Conservation (phyloP, 176 grass and related monocot species). For the Microstegium vimineum region DNA sequence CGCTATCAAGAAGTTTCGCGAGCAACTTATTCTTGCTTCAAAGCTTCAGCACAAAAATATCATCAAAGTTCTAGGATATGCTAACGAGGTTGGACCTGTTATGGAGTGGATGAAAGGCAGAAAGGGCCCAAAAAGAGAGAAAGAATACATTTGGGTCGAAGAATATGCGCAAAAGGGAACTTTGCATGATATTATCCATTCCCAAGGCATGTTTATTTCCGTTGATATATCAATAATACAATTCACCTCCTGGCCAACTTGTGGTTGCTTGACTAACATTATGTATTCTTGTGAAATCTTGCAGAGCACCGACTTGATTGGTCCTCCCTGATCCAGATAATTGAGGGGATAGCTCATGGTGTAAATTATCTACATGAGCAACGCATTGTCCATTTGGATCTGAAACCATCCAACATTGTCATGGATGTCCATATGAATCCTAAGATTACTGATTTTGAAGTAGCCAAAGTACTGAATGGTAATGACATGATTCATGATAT, state of each 20-base stretch:
- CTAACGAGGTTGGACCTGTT: background rate
- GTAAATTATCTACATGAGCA: background rate
- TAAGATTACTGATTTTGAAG: background rate
- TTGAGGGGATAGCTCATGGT: background rate
- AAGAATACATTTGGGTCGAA: background rate
- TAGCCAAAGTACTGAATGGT: background rate
- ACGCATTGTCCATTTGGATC: background rate
- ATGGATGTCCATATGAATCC: background rate
- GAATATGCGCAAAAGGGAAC: background rate
- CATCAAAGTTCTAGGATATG: background rate
- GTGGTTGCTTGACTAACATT: too few relatives aligned
- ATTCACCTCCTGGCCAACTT: background rate
- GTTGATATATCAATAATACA: background rate
- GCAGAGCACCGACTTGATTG: background rate
- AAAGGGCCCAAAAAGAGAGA: background rate
- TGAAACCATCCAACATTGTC: background rate
- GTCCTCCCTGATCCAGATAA: background rate
- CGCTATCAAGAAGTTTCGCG: background rate
- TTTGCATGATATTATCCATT: background rate
- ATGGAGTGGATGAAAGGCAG: background rate
- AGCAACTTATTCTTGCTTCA: background rate
- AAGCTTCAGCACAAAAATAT: background rate
- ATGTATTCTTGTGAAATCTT: background rate
- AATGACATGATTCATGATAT: background rate
- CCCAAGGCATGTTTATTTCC: background rate